Evolutionary conservation across 2,329 filamentous ascomycete genomes (phyloP), one percentile per base, ranked within the genome.

Genomic region (Corniculantispora saksenae): DNA sequence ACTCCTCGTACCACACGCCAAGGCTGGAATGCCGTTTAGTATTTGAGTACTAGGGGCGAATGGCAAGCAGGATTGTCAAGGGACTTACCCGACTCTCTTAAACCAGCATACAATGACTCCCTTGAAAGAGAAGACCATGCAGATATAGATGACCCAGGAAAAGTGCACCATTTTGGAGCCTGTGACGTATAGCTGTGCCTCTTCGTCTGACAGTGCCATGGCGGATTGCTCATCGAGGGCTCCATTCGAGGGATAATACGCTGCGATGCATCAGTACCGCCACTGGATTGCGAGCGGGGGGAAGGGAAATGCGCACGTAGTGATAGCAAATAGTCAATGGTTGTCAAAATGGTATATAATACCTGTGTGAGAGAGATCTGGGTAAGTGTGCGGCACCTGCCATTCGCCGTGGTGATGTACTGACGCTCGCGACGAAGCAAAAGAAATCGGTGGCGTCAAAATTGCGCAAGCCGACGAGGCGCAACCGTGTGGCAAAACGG

Each of bases 91-190:
- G 32, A 32, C 32, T 35, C 32, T 19, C 19, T 10, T 35, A 25
- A 64, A 51, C 6, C 58, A 35, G 23, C 29, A 59, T 9, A 64
- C 43, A 43, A 64, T 59, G 54, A 64, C 62, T 2, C 53, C 62
- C 29, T 64, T 64, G 40, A 64, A 64, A 13, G 62, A 19, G 29
- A 64, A 64, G 40, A 64, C 53, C 62, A 64, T 64, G 45, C 62
- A 64, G 25, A 64, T 50, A 32, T 64, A 64, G 15, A 64, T 64
- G 27, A 55, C 59, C 62, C 62, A 64, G 21, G 62, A 64, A 54
- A 59, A 64, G 40, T 59, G 62, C 2, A 55, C 62, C 27, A 64
- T 25, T 55, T 53, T 64, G 2, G 62, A 64, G 21, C 54, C 62
- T 15, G 17, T 21, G 7, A 35, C 9, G 17, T 59, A 27, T 17